Evolutionary conservation across 2,329 filamentous ascomycete genomes (phyloP), one percentile per base, ranked within the genome.

Genomic region (Setomelanomma holmii): DNA sequence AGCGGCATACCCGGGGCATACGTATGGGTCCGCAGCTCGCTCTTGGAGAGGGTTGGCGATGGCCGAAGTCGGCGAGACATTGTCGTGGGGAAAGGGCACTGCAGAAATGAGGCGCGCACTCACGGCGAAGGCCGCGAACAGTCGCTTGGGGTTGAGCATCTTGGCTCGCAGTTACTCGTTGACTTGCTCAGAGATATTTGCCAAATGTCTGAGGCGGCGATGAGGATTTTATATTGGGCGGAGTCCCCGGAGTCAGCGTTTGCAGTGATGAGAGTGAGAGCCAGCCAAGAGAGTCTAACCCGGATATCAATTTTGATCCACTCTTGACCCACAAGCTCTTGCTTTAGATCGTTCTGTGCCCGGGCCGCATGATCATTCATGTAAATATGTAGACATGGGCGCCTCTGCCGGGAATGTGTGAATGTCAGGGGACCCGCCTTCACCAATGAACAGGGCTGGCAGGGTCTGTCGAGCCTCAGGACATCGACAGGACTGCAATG

Each of bases 1-100:
- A 1, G 87, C 88, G 22, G 69, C 80, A 75, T 91, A 92, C 12
- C 89, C 89, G 0, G 87, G 87, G 64, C 89, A 91, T 35, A 83
- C 45, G 67, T 83, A 19, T 79, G 82, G 12, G 73, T 54, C 52
- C 2, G 41, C 50, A 16, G 42, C 44, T 42, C 53, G 55, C 16
- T 40, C 20, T 19, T 57, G 42, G 14, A 57, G 38, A 6, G 40
- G 50, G 19, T 51, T 42, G 22, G 41, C 16, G 20, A 52, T 48
- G 39, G 36, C 49, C n/a, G 46, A 5, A 3, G 36, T 33, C 12
- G 40, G 39, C n/a, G 40, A 19, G 20, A 40, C 16, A 12, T 20
- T 4, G 36, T 5, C 22, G 22, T 51, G 52, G 23, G 56, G 53
- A 20, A 58, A 47, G 24, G 65, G 66, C 20, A 51, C 54, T 5